phyloP scores from a whole-genome alignment of 2,329 filamentous ascomycete genomes.

The Fusarium marasasianum region DNA sequence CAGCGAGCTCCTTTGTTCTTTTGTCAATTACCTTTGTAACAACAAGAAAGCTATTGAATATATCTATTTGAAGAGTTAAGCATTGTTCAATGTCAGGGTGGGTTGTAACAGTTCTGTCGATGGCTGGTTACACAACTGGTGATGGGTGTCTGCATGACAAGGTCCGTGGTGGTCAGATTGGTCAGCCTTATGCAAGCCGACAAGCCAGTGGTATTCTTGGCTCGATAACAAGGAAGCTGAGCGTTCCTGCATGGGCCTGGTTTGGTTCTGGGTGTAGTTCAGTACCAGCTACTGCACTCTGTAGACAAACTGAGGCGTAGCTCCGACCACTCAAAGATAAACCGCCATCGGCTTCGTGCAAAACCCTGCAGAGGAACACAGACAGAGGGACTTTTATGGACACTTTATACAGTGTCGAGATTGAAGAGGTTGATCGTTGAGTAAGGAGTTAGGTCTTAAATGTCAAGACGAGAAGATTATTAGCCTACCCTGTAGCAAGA shows the following conservation, averaged over 20 bases:
- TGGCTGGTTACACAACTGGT: neutral
- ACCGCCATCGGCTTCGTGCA: neutral
- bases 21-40: conserved; percentile 28
- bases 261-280: neutral
- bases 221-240: neutral
- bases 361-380: neutral
- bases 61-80: neutral
- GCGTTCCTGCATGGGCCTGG: conserved; percentile 21
- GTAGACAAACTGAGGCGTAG: neutral
- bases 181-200: conserved; percentile 18
- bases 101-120: neutral
- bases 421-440: neutral
- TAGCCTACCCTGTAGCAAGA: neutral
- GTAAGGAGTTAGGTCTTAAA: neutral
- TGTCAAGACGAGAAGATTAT: neutral
- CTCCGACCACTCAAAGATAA: neutral
- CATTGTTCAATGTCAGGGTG: neutral
- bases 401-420: neutral
- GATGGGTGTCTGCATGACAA: neutral
- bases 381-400: neutral
- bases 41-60: neutral
- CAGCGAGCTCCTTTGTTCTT: conserved; percentile 41
- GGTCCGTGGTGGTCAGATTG: neutral
- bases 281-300: neutral
- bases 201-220: conserved; percentile 4